A percentile compares a stretch with the other conserved stretches of the same genome.
phyloP scores from a whole-genome alignment of 2,329 filamentous ascomycete species.

The Onygenales sp. region DNA sequence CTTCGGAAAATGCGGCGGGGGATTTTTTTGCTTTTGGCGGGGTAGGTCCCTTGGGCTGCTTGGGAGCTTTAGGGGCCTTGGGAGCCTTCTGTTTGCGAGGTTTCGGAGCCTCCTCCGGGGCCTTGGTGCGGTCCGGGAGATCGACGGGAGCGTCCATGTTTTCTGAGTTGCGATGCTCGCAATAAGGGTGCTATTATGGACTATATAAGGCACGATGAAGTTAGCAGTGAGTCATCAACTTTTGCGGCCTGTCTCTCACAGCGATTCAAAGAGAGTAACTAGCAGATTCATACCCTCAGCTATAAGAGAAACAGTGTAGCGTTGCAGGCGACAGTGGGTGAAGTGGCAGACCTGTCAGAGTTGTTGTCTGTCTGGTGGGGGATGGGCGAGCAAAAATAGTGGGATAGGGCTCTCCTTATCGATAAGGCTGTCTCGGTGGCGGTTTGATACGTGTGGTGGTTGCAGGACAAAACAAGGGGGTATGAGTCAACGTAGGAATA shows the following conservation, averaged over 20 bases:
- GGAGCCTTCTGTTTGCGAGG: conserved; percentile 42
- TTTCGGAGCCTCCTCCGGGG: conserved; percentile 21
- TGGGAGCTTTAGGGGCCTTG: conserved; percentile 21
- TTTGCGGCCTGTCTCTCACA: neutral
- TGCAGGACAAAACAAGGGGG: too few species aligned
- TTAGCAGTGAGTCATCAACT: neutral
- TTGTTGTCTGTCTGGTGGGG: neutral
- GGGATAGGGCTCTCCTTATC: neutral
- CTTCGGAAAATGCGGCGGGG: conserved; percentile 21
- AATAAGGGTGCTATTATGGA: neutral
- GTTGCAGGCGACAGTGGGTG: neutral
- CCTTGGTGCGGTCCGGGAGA: conserved; percentile 2
- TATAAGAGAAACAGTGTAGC: too few species aligned
- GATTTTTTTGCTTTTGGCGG: conserved; percentile 20
- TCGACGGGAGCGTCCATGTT: neutral
- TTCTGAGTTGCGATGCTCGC: neutral
- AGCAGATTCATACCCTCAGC: too few species aligned
- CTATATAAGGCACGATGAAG: neutral
- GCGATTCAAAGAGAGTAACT: too few species aligned
- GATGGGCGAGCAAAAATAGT: neutral
- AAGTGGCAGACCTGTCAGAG: neutral
- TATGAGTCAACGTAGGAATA: neutral
- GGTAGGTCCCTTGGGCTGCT: conserved; percentile 22
- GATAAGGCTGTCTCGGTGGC: too few species aligned
- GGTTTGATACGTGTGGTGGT: too few species aligned